phyloP scores from a whole-genome alignment of 2,329 filamentous ascomycete species.

The Colletotrichum endophyticum region DNA sequence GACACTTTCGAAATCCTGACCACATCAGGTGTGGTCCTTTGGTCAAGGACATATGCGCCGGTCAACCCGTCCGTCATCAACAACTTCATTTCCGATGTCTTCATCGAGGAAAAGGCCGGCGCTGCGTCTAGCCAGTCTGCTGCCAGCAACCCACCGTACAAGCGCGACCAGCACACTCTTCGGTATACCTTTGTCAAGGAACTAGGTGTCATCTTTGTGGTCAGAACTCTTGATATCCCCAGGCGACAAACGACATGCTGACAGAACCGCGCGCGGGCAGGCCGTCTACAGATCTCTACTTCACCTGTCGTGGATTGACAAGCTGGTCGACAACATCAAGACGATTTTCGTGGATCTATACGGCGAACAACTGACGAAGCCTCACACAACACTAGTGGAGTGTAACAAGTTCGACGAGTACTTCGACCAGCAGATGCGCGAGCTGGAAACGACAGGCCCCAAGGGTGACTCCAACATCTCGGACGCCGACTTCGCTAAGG shows the following conservation, averaged over 20 bases:
- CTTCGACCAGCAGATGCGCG: constrained; percentile 89
- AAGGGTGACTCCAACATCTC: constrained; percentile 29
- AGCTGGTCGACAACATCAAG: constrained; percentile 92
- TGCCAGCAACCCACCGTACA: constrained; percentile 75
- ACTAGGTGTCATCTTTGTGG: constrained; percentile 92
- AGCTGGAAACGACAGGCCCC: constrained; percentile 69
- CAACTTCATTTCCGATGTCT: constrained; percentile 93
- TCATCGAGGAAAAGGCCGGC: constrained; percentile 88
- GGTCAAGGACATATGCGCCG: constrained; percentile 85
- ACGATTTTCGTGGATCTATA: constrained; percentile 92
- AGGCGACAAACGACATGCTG: constrained; percentile 1
- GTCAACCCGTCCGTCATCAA: constrained; percentile 88
- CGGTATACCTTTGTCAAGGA: constrained; percentile 96
- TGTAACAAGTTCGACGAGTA: constrained; percentile 87
- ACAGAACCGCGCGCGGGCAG: constrained; percentile 48
- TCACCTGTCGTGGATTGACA: constrained; percentile 96
- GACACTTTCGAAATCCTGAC: constrained; percentile 97
- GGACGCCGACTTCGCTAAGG: constrained; percentile 32
- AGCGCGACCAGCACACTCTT: constrained; percentile 90
- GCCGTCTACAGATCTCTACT: constrained; percentile 96
- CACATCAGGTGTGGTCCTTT: constrained; percentile 94
- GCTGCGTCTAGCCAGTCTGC: constrained; percentile 65
- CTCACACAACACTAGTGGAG: constrained; percentile 77
- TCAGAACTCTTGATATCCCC: constrained; percentile 37
- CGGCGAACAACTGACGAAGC: constrained; percentile 82